Percentiles rank a stretch among this genome's conserved stretches.
phyloP scores from a whole-genome alignment of 306 rosid genomes.

The Vicia villosa region DNA sequence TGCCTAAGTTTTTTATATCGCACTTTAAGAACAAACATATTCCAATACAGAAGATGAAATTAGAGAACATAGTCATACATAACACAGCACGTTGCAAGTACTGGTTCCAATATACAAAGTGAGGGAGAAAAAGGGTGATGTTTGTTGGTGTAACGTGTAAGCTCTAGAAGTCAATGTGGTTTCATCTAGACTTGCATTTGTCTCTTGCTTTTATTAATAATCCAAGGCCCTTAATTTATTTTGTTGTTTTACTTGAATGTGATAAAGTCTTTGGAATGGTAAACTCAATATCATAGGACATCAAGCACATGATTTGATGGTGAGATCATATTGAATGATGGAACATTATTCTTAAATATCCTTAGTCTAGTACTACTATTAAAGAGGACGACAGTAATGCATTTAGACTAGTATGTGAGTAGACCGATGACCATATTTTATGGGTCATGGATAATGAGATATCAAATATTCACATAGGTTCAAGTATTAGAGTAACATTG shows the following conservation, averaged over 20 bases:
- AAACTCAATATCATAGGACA: not conserved
- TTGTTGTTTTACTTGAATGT: not conserved
- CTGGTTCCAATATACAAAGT: not conserved
- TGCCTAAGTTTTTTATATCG: not conserved
- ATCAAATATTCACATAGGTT: not conserved
- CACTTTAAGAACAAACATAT: not conserved
- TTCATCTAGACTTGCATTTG: not conserved
- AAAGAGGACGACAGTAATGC: not conserved
- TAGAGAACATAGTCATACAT: not conserved
- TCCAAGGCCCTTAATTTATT: not conserved
- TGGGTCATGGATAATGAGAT: not conserved
- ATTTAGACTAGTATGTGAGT: not conserved
- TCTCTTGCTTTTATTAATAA: not conserved
- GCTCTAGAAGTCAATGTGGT: not conserved
- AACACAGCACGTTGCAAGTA: not conserved
- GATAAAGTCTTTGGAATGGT: not conserved
- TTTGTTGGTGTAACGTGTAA: not conserved
- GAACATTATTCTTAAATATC: not conserved
- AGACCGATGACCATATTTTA: not conserved
- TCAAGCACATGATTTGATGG: not conserved
- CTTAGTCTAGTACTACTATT: not conserved
- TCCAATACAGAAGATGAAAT: not conserved
- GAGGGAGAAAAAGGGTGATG: constrained; percentile 1
- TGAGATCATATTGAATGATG: not conserved
- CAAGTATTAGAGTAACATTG: not conserved